Conservation (phyloP, 352 stramenopile genomes). For the Pythium coloratum region DNA sequence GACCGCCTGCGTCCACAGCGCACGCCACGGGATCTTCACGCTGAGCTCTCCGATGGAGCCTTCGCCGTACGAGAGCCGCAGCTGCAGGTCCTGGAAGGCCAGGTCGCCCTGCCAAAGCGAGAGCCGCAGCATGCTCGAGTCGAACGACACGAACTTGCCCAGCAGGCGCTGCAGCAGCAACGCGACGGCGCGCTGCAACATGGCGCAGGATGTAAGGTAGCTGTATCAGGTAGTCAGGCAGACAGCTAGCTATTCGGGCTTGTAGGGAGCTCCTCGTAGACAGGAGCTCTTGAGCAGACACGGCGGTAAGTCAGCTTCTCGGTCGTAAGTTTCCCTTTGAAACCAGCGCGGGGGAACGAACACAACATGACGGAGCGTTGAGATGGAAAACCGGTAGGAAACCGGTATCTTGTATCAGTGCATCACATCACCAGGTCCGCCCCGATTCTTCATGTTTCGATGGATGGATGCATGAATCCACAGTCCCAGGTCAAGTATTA, state of each 20-base stretch:
- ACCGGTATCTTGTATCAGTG: slow-evolving; percentile 8
- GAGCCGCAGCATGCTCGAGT: slow-evolving; percentile 81
- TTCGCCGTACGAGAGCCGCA: slow-evolving; percentile 78
- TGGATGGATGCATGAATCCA: not conserved
- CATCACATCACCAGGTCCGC: not conserved
- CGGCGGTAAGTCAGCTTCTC: not conserved
- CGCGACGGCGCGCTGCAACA: slow-evolving; percentile 83
- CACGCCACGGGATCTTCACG: slow-evolving; percentile 84
- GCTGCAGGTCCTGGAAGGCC: slow-evolving; percentile 79
- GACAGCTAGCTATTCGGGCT: not conserved
- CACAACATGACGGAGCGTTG: slow-evolving; percentile 1
- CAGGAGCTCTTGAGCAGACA: not conserved
- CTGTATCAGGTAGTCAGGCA: not conserved
- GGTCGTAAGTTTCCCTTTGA: slow-evolving; percentile 24
- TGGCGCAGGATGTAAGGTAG: slow-evolving; percentile 18
- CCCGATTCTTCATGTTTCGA: not conserved
- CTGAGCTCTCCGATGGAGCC: slow-evolving; percentile 74
- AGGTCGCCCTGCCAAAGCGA: slow-evolving; percentile 86
- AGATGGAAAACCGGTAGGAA: slow-evolving; percentile 14
- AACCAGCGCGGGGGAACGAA: slow-evolving; percentile 16
- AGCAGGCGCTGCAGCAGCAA: slow-evolving; percentile 85
- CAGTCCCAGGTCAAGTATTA: not conserved
- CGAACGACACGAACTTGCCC: slow-evolving; percentile 88
- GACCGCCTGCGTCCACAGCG: slow-evolving; percentile 81
- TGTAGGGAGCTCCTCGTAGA: not conserved